A percentile compares a stretch with the other conserved stretches of the same genome.
Conservation (phyloP, 1,139 yeast species). For the Kurtzmaniella natalensis region DNA sequence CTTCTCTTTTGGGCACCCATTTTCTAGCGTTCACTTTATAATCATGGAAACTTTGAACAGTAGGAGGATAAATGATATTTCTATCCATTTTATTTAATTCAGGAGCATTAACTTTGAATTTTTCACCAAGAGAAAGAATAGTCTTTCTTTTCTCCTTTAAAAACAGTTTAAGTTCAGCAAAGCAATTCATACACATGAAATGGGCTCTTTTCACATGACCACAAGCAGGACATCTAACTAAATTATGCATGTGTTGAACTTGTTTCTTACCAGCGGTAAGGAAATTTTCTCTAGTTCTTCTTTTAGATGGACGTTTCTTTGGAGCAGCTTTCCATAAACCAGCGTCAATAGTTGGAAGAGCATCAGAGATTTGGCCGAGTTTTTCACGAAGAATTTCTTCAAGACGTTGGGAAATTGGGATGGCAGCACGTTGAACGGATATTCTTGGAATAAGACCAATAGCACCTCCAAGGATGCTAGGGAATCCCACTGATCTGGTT, state of each 20-base stretch:
- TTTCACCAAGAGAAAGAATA: constrained; percentile 14
- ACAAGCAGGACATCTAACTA: constrained; percentile 92
- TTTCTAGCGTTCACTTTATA: constrained; percentile 47
- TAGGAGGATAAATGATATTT: constrained; percentile 73
- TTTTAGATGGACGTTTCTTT: constrained; percentile 85
- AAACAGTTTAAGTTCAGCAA: constrained; percentile 68
- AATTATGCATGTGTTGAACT: constrained; percentile 65
- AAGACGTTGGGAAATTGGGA: constrained; percentile 2
- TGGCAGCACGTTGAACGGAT: background rate
- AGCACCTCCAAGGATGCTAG: constrained; percentile 1
- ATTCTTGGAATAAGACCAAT: constrained; percentile 2
- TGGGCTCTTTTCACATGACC: constrained; percentile 90
- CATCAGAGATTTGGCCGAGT: background rate
- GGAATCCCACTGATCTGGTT: constrained; percentile 3
- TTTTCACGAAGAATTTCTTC: constrained; percentile 4
- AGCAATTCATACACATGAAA: constrained; percentile 90
- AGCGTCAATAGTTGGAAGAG: constrained; percentile 3
- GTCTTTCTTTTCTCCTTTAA: constrained; percentile 56
- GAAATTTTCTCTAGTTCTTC: constrained; percentile 77
- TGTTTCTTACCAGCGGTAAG: constrained; percentile 84
- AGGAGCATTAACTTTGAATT: constrained; percentile 34
- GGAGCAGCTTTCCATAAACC: constrained; percentile 77
- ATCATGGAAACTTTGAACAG: constrained; percentile 44
- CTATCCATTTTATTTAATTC: constrained; percentile 61
- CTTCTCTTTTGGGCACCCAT: constrained; percentile 56